These are phyloP conservation scores for Phialemonium atrogriseum DNA, from an alignment of 2,329 filamentous ascomycete genomes.

Conservation along the genomic window DNA sequence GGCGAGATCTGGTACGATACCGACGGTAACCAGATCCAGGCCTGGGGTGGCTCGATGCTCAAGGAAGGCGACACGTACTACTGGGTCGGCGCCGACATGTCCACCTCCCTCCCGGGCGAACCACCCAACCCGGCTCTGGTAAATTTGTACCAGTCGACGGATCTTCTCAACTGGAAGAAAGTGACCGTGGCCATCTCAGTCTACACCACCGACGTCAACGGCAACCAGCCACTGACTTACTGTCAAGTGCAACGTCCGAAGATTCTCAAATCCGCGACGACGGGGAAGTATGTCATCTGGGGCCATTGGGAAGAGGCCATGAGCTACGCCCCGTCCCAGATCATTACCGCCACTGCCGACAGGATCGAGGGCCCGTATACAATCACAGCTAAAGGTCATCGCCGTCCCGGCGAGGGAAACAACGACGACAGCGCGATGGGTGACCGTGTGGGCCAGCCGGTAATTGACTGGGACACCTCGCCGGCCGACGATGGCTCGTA, in stretches of 20 bases:
- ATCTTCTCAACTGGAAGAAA: conserved; percentile 5
- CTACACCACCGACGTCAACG: conserved; percentile 5
- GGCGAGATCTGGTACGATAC: too few relatives aligned
- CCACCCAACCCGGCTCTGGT: too few relatives aligned
- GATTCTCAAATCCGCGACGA: conserved; percentile 3
- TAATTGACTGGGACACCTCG: background rate
- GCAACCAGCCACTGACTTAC: conserved; percentile 3
- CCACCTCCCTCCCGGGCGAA: too few relatives aligned
- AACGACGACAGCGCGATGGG: conserved; percentile 1
- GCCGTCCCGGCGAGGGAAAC: conserved; percentile 3
- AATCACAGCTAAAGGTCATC: conserved; percentile 2
- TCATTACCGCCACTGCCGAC: conserved; percentile 3
- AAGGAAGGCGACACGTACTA: too few relatives aligned
- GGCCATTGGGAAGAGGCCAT: conserved; percentile 4
- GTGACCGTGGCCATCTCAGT: conserved; percentile 2
- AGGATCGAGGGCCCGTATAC: conserved; percentile 5
- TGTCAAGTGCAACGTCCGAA: conserved; percentile 3
- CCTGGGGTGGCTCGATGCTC: too few relatives aligned
- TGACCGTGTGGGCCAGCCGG: conserved; percentile 3
- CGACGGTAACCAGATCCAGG: too few relatives aligned
- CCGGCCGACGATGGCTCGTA: conserved; percentile 2
- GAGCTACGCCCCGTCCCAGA: conserved; percentile 1
- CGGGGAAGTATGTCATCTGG: conserved; percentile 4
- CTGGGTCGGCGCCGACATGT: too few relatives aligned
- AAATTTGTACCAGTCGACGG: conserved; percentile 5